These are phyloP conservation scores for Nidularia pulvinata DNA, from an alignment of 768 basidiomycete genomes.

Conservation along the genomic window DNA sequence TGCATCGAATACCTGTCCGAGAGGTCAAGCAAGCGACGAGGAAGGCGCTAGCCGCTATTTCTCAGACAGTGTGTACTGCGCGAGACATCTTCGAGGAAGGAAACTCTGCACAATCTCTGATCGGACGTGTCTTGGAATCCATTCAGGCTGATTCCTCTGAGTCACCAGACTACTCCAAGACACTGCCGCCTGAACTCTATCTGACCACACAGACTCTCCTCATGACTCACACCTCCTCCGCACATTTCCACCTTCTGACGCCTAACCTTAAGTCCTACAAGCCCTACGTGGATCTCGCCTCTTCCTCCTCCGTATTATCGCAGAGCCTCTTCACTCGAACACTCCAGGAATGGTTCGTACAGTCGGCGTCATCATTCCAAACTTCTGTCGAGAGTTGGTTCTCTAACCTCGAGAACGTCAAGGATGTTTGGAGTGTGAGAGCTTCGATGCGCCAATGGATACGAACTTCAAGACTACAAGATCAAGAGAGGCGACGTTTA, in stretches of 20 bases:
- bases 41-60: slow-evolving; percentile 51
- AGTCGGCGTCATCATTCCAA: slow-evolving; percentile 44
- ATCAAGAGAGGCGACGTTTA: slow-evolving; percentile 44
- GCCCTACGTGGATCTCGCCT: slow-evolving; percentile 78
- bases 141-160: slow-evolving; percentile 62
- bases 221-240: slow-evolving; percentile 75
- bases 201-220: slow-evolving; percentile 73
- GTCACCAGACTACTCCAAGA: slow-evolving; percentile 10
- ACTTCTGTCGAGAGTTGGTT: slow-evolving; percentile 57
- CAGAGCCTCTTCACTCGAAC: slow-evolving; percentile 40
- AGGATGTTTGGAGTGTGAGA: slow-evolving; percentile 75
- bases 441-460: slow-evolving; percentile 48
- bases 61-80: slow-evolving; percentile 55
- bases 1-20: slow-evolving; percentile 32
- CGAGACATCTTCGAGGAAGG: slow-evolving; percentile 55
- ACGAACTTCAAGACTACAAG: slow-evolving; percentile 38
- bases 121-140: slow-evolving; percentile 53
- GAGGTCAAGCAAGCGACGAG: slow-evolving; percentile 56
- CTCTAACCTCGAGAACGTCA: slow-evolving; percentile 51
- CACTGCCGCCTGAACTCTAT: slow-evolving; percentile 46
- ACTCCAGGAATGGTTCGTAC: slow-evolving; percentile 64
- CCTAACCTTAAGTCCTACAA: slow-evolving; percentile 71
- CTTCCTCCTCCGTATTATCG: slow-evolving; percentile 52
- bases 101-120: slow-evolving; percentile 38
- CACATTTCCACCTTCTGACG: slow-evolving; percentile 80